Evolutionary conservation across 2,329 filamentous ascomycete genomes (phyloP).

Genomic region (Arthrobotrys sinensis): DNA sequence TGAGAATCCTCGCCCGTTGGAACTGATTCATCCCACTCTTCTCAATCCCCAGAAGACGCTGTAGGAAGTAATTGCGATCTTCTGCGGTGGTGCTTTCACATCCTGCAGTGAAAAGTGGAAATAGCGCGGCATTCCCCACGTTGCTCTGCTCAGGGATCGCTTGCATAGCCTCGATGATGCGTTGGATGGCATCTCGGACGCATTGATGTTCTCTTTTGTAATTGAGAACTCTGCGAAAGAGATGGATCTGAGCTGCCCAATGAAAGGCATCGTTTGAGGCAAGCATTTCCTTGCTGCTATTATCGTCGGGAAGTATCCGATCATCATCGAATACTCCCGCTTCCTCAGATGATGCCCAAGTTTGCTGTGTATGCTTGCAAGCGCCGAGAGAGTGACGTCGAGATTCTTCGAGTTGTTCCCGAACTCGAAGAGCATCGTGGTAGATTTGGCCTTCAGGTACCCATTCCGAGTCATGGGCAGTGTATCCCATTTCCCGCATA

Average conservation of each 20-base stretch:
- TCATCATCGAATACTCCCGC: conserved; percentile 65
- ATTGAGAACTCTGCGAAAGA: conserved; percentile 80
- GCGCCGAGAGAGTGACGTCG: conserved; percentile 67
- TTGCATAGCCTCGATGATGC: conserved; percentile 76
- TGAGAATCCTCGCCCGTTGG: conserved; percentile 75
- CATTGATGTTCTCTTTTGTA: conserved; percentile 73
- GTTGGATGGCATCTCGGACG: conserved; percentile 76
- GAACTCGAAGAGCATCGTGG: conserved; percentile 74
- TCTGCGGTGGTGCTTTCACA: conserved; percentile 77
- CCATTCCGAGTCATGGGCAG: conserved; percentile 44
- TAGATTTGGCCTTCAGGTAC: conserved; percentile 67
- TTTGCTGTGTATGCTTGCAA: conserved; percentile 66
- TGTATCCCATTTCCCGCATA: conserved; percentile 48
- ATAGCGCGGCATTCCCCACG: conserved; percentile 81
- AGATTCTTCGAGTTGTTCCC: conserved; percentile 75
- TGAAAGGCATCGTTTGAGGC: conserved; percentile 85
- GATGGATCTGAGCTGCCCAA: conserved; percentile 82
- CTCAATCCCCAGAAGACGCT: conserved; percentile 78
- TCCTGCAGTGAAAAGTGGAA: conserved; percentile 87
- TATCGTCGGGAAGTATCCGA: conserved; percentile 65
- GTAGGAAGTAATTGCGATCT: conserved; percentile 75
- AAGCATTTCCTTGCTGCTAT: conserved; percentile 76
- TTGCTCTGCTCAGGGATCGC: conserved; percentile 77
- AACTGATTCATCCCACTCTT: conserved; percentile 82
- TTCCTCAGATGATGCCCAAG: conserved; percentile 66